phyloP scores from a whole-genome alignment of 179 eudicot species.

The Beta macrorhiza region DNA sequence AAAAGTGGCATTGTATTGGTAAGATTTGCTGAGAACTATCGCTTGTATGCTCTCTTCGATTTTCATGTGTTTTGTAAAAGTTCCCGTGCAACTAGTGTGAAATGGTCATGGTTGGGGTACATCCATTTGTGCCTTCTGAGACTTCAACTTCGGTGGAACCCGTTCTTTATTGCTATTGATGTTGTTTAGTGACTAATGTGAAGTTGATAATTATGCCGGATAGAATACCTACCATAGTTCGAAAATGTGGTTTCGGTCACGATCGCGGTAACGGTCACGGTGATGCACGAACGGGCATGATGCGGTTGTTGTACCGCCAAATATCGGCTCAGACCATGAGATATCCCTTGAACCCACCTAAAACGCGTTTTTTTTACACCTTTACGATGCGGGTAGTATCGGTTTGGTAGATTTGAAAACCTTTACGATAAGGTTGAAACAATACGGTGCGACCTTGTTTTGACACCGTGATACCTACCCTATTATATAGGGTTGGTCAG shows the following conservation, averaged over 20 bases:
- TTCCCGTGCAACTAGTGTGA: not conserved
- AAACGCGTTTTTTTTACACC: too few relatives aligned
- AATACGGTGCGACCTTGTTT: too few relatives aligned
- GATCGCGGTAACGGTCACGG: too few relatives aligned
- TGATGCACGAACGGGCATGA: too few relatives aligned
- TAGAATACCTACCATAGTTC: not conserved
- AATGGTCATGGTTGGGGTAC: not conserved
- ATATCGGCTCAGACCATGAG: too few relatives aligned
- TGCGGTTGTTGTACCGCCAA: too few relatives aligned
- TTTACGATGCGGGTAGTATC: too few relatives aligned
- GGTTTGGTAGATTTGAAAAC: too few relatives aligned
- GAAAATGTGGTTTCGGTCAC: too few relatives aligned
- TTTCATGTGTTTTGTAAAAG: not conserved
- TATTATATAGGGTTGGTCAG: not conserved
- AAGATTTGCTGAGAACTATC: slow-evolving; percentile 17
- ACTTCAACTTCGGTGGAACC: not conserved
- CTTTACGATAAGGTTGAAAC: too few relatives aligned
- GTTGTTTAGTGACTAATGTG: not conserved
- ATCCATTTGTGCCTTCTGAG: not conserved
- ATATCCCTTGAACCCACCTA: too few relatives aligned
- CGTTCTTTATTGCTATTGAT: not conserved
- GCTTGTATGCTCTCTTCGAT: slow-evolving; percentile 4
- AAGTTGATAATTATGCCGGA: not conserved
- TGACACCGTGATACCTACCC: too few relatives aligned
- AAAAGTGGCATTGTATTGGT: slow-evolving; percentile 75